These are phyloP conservation scores for Sequoia sempervirens DNA, from an alignment of 75 land plant genomes.

Conservation along the genomic window DNA sequence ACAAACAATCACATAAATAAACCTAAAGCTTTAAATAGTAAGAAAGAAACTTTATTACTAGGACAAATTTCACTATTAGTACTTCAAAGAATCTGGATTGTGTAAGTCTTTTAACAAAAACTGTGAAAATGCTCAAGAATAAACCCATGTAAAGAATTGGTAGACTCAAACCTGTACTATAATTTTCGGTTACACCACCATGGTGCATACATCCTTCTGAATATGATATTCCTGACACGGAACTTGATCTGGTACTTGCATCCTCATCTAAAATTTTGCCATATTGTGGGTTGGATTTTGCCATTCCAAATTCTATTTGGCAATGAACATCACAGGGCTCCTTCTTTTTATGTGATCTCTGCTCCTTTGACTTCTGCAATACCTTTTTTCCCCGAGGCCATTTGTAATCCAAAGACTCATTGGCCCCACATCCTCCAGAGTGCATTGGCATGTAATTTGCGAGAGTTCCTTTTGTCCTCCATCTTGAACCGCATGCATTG, in stretches of 20 bases:
- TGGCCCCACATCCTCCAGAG: conserved; percentile 40
- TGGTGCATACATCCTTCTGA: conserved; percentile 27
- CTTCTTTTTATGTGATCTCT: conserved; percentile 33
- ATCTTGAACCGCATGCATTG: conserved; percentile 66
- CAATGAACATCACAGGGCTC: conserved; percentile 35
- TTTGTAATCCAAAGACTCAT: conserved; percentile 12
- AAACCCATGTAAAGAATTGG: not conserved
- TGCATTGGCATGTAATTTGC: conserved; percentile 61
- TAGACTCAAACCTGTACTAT: conserved; percentile 13
- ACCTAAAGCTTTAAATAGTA: not conserved
- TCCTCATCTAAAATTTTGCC: conserved; percentile 21
- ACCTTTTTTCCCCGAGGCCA: conserved; percentile 20
- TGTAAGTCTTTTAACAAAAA: not conserved
- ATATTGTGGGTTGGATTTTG: conserved; percentile 1
- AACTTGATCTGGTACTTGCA: conserved; percentile 31
- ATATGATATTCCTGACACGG: conserved; percentile 30
- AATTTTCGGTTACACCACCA: conserved; percentile 8
- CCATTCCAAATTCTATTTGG: not conserved
- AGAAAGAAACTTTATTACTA: not conserved
- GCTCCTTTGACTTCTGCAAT: conserved; percentile 18
- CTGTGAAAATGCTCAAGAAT: not conserved
- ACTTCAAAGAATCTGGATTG: not conserved
- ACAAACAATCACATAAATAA: not conserved
- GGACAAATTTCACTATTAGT: not conserved
- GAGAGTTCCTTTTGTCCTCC: conserved; percentile 60